phyloP scores from a whole-genome alignment of 257 asterid genomes.

The Nicotiana benthamiana region DNA sequence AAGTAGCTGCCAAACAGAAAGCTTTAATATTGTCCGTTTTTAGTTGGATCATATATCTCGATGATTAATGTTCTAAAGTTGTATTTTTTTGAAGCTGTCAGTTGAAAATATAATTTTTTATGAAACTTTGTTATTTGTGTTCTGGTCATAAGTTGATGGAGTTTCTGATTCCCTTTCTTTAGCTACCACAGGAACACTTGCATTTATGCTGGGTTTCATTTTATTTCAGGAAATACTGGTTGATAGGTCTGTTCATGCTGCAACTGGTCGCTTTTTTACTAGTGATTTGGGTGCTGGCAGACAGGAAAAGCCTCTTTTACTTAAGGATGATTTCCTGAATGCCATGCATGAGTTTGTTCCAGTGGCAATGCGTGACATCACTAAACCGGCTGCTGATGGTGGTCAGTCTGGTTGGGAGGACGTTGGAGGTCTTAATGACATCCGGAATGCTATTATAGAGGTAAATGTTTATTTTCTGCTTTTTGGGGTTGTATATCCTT shows the following conservation, averaged over 20 bases:
- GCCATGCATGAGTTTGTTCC: conserved; percentile 92
- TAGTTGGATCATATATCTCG: background rate
- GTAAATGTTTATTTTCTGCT: conserved; percentile 22
- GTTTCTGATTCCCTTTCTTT: background rate
- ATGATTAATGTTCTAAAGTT: background rate
- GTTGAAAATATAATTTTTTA: background rate
- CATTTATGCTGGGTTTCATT: background rate
- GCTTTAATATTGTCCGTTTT: background rate
- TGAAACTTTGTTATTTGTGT: background rate
- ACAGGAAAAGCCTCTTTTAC: conserved; percentile 43
- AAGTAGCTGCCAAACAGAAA: background rate
- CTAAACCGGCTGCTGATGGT: conserved; percentile 71
- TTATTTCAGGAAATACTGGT: conserved; percentile 72
- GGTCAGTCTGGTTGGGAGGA: conserved; percentile 94
- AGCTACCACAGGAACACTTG: background rate
- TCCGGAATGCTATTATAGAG: conserved; percentile 73
- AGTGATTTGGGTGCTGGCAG: conserved; percentile 29
- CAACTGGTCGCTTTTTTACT: conserved; percentile 65
- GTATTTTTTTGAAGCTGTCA: background rate
- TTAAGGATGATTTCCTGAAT: conserved; percentile 59
- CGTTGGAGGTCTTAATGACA: conserved; percentile 95
- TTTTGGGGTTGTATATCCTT: background rate
- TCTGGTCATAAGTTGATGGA: background rate
- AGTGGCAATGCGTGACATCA: conserved; percentile 93
- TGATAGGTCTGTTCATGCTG: conserved; percentile 88